These are phyloP conservation scores for Vairimorpha ceranae DNA, from an alignment of 371 early-diverging fungal species.

Conservation along the genomic window DNA sequence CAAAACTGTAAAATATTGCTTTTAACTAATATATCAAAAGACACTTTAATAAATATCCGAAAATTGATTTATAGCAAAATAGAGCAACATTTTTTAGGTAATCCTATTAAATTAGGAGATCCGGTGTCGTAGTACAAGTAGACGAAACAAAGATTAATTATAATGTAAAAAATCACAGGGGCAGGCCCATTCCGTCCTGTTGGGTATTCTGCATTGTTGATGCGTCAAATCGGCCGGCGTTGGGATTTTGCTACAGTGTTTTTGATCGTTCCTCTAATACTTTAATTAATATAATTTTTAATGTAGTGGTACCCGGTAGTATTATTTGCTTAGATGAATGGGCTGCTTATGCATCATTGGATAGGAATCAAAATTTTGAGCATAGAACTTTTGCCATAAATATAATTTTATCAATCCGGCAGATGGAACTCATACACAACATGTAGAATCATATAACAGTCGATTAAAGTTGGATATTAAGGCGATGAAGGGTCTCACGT, in stretches of 20 bases:
- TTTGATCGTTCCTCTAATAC: not conserved
- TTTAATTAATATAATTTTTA: not conserved
- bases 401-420: not conserved
- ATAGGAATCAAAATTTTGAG: not conserved
- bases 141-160: not conserved
- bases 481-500: not conserved
- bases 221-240: not conserved
- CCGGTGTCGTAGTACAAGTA: not conserved
- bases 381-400: not conserved
- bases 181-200: not conserved
- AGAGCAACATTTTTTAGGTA: too few relatives aligned
- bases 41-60: too few relatives aligned
- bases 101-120: not conserved
- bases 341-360: not conserved
- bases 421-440: not conserved
- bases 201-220: not conserved
- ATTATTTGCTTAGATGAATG: not conserved
- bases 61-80: too few relatives aligned
- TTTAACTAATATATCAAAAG: too few relatives aligned
- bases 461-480: not conserved
- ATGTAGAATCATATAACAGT: not conserved
- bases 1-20: too few relatives aligned
- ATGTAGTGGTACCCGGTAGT: not conserved
- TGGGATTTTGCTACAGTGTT: not conserved
- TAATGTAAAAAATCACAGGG: not conserved